These are phyloP conservation scores for Didymella arachidicola DNA, from an alignment of 2,329 filamentous ascomycete genomes.

Conservation along the genomic window DNA sequence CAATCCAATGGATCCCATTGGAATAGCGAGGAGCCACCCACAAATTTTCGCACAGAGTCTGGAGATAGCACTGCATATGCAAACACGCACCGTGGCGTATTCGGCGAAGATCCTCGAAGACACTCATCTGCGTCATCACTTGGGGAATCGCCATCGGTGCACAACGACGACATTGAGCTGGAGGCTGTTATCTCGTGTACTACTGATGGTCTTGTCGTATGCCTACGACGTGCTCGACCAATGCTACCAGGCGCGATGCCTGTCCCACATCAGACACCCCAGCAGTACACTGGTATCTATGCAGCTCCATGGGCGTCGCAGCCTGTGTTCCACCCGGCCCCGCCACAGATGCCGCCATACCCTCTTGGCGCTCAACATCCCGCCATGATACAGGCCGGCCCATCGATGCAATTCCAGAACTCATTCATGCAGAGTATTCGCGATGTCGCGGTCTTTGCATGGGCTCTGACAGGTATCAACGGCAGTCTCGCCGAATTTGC, in stretches of 20 bases:
- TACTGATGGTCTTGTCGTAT: conserved; percentile 84
- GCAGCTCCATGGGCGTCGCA: conserved; percentile 81
- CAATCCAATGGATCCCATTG: conserved; percentile 25
- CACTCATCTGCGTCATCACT: conserved; percentile 42
- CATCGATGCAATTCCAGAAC: conserved; percentile 55
- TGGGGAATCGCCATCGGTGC: conserved; percentile 35
- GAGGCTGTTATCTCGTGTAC: conserved; percentile 93
- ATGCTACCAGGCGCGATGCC: conserved; percentile 62
- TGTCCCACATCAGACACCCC: conserved; percentile 28
- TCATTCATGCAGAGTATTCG: conserved; percentile 81
- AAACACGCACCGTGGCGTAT: conserved; percentile 42
- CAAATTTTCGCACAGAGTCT: conserved; percentile 54
- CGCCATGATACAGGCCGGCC: conserved; percentile 57
- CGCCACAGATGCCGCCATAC: conserved; percentile 48
- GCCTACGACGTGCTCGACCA: conserved; percentile 76
- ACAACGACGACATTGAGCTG: conserved; percentile 67
- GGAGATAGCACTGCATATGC: conserved; percentile 54
- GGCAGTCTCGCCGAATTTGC: conserved; percentile 72
- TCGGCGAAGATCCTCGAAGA: conserved; percentile 38
- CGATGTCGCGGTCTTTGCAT: conserved; percentile 87
- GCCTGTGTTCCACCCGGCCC: conserved; percentile 61
- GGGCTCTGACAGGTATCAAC: conserved; percentile 82
- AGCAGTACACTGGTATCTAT: conserved; percentile 65
- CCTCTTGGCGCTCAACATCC: conserved; percentile 48
- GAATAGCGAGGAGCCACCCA: conserved; percentile 31